A percentile compares a stretch with the other conserved stretches of the same genome.
These are phyloP conservation scores for Irpex lacteus DNA, from an alignment of 1,284 basidiomycete genomes.

Conservation along the genomic window DNA sequence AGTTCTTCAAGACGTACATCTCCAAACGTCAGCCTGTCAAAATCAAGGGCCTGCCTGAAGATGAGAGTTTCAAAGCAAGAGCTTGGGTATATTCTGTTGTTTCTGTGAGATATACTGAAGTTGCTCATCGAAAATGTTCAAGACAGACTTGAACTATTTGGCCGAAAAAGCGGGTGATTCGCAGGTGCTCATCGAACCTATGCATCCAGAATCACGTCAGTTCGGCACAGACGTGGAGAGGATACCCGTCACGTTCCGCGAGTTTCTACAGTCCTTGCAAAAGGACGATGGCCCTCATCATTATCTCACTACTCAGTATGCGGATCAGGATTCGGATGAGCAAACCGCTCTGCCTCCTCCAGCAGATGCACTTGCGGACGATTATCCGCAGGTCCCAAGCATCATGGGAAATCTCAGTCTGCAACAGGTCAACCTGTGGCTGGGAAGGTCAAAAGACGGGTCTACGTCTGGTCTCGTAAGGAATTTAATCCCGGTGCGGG, in stretches of 20 bases:
- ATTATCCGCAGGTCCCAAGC: conserved; percentile 29
- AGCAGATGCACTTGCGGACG: conserved; percentile 26
- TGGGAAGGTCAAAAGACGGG: conserved; percentile 28
- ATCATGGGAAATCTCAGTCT: conserved; percentile 31
- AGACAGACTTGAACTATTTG: conserved; percentile 26
- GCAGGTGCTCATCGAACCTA: conserved; percentile 29
- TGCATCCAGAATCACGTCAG: conserved; percentile 25
- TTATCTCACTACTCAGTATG: conserved; percentile 34
- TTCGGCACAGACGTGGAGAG: conserved; percentile 31
- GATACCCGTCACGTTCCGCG: conserved; percentile 23
- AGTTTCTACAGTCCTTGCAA: conserved; percentile 23
- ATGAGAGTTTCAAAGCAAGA: conserved; percentile 24
- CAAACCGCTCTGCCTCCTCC: conserved; percentile 31
- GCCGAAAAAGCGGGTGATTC: conserved; percentile 25
- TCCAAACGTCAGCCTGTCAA: conserved; percentile 26
- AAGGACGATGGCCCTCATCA: conserved; percentile 22
- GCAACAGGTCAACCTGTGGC: conserved; percentile 34
- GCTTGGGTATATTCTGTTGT: conserved; percentile 26
- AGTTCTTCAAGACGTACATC: conserved; percentile 26
- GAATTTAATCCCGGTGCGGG: neutral
- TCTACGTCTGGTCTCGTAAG: conserved; percentile 31
- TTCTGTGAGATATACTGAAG: neutral
- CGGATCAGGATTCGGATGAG: conserved; percentile 26
- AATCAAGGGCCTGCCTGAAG: conserved; percentile 26
- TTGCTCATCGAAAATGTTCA: neutral